phyloP scores from a whole-genome alignment of 129 eudicot genomes.

The Daucus carota region DNA sequence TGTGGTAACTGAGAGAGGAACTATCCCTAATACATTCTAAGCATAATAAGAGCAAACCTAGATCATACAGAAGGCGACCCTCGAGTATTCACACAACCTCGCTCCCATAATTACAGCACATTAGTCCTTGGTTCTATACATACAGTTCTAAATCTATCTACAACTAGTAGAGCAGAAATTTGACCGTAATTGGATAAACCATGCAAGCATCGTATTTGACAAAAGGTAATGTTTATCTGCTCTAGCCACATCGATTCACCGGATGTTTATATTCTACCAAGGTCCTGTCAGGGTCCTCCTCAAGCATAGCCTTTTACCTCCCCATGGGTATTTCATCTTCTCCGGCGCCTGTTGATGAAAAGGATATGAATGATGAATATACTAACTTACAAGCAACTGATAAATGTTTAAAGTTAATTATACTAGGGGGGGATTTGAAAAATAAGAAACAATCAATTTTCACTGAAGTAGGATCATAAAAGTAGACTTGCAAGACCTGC shows the following conservation, averaged over 20 bases:
- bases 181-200: neutral
- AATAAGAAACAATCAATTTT: neutral
- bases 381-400: neutral
- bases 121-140: slow-evolving; percentile 17
- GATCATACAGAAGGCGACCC: neutral
- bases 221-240: slow-evolving; percentile 9
- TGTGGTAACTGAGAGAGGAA: neutral
- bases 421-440: neutral
- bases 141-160: slow-evolving; percentile 17
- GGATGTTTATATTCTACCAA: slow-evolving; percentile 36
- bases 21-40: neutral
- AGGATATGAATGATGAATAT: neutral
- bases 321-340: slow-evolving; percentile 45
- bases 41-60: neutral
- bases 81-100: slow-evolving; percentile 8
- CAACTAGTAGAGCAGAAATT: slow-evolving; percentile 14
- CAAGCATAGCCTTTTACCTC: slow-evolving; percentile 50
- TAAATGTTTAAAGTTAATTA: neutral
- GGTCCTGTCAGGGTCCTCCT: slow-evolving; percentile 81
- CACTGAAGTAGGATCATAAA: neutral
- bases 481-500: neutral
- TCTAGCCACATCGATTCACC: slow-evolving; percentile 3
- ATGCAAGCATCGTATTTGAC: slow-evolving; percentile 5
- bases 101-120: slow-evolving; percentile 16
- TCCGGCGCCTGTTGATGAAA: slow-evolving; percentile 39